These are phyloP conservation scores for Microsporum canis DNA, from an alignment of 2,329 filamentous ascomycete species.

Conservation along the genomic window DNA sequence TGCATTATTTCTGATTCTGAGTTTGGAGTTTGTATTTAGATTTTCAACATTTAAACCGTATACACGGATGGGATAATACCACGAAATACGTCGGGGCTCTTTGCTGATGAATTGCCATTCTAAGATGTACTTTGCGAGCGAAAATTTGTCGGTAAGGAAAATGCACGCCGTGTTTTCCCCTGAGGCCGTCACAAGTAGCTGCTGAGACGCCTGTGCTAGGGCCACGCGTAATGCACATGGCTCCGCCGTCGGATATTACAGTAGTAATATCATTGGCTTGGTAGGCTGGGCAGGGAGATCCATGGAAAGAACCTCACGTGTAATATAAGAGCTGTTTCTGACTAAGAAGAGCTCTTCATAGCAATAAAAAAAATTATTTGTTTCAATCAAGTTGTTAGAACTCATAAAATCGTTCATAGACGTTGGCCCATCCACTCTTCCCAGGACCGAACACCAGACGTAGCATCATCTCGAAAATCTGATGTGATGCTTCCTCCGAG, in stretches of 20 bases:
- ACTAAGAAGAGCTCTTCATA: background rate
- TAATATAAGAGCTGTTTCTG: background rate
- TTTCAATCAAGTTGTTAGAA: background rate
- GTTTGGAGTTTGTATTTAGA: background rate
- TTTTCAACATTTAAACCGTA: constrained; percentile 4
- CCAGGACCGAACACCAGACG: constrained; percentile 68
- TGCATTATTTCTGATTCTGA: background rate
- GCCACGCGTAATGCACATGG: background rate
- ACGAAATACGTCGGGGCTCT: background rate
- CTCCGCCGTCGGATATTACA: background rate
- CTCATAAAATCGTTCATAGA: constrained; percentile 39
- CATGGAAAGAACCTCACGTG: background rate
- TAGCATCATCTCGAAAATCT: constrained; percentile 43
- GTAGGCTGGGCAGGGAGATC: background rate
- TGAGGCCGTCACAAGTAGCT: too few relatives aligned
- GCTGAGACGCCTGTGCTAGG: too few relatives aligned
- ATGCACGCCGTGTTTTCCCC: background rate
- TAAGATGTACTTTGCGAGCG: background rate
- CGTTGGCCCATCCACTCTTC: constrained; percentile 79
- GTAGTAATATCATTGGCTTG: background rate
- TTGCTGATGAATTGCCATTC: background rate
- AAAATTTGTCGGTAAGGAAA: background rate
- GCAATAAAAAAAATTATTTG: background rate
- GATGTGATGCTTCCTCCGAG: constrained; percentile 56
- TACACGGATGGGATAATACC: background rate